Evolutionary conservation across 108 stramenopile species (phyloP).

Genomic region (Skeletonema tropicum): DNA sequence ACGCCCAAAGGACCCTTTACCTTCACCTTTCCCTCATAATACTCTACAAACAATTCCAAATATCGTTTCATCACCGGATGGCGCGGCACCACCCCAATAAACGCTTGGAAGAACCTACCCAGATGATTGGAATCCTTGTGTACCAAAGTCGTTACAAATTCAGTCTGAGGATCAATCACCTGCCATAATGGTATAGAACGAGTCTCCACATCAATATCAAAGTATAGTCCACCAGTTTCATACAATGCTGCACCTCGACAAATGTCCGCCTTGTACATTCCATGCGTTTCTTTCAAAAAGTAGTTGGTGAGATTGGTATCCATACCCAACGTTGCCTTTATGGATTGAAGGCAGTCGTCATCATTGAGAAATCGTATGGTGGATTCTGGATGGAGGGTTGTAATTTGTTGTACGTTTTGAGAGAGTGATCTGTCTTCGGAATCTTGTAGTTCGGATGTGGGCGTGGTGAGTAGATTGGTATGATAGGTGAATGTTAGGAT

Average conservation of each 20-base stretch:
- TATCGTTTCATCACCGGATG: slow-evolving; percentile 67
- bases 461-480: slow-evolving; percentile 57
- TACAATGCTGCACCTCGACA: slow-evolving; percentile 82
- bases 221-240: slow-evolving; percentile 78
- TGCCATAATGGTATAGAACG: slow-evolving; percentile 58
- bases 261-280: slow-evolving; percentile 89
- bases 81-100: slow-evolving; percentile 59
- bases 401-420: slow-evolving; percentile 57
- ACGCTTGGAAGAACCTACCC: slow-evolving; percentile 80
- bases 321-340: slow-evolving; percentile 13
- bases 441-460: slow-evolving; percentile 42
- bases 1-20: slow-evolving; percentile 74
- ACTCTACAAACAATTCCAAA: slow-evolving; percentile 69
- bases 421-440: slow-evolving; percentile 55
- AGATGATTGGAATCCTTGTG: slow-evolving; percentile 69
- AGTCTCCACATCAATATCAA: slow-evolving; percentile 84
- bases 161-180: slow-evolving; percentile 45
- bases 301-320: slow-evolving; percentile 52
- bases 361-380: slow-evolving; percentile 68
- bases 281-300: slow-evolving; percentile 59
- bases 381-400: slow-evolving; percentile 50
- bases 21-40: slow-evolving; percentile 57
- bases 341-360: slow-evolving; percentile 56
- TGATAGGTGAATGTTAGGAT: slow-evolving; percentile 74
- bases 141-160: slow-evolving; percentile 73